A percentile compares a stretch with the other conserved stretches of the same genome.
Conservation (phyloP, 108 stramenopile species). For the Asterionellopsis glacialis region DNA sequence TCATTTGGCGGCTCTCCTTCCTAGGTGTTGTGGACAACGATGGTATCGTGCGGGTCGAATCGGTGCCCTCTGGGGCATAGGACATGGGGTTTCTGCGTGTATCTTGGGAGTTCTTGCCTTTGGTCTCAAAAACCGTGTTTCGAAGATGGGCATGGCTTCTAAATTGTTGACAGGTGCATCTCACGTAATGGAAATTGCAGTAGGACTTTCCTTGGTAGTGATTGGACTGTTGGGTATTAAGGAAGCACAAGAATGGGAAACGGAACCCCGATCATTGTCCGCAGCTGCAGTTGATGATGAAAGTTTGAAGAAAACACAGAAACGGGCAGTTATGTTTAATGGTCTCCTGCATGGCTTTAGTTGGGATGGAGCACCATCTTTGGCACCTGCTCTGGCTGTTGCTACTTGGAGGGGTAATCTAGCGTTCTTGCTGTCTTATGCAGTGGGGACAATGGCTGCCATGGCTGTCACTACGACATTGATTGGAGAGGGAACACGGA, state of each 20-base stretch:
- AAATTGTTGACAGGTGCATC: constrained; percentile 20
- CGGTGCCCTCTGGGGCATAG: constrained; percentile 93
- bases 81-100: constrained; percentile 91
- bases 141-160: constrained; percentile 15
- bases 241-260: constrained; percentile 75
- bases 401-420: constrained; percentile 83
- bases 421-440: constrained; percentile 88
- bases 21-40: constrained; percentile 83
- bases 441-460: constrained; percentile 86
- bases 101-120: constrained; percentile 81
- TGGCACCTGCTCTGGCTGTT: constrained; percentile 92
- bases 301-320: constrained; percentile 23
- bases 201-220: constrained; percentile 84
- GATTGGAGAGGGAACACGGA: constrained; percentile 83
- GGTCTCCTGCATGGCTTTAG: constrained; percentile 93
- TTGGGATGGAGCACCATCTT: constrained; percentile 94
- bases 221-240: constrained; percentile 92
- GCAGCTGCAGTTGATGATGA: constrained; percentile 32
- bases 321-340: constrained; percentile 91
- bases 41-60: constrained; percentile 86
- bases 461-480: constrained; percentile 82
- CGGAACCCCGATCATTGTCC: constrained; percentile 35
- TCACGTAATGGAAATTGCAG: constrained; percentile 78
- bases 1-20: constrained; percentile 92
- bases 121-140: constrained; percentile 55